A percentile compares a stretch with the other conserved stretches of the same genome.
These are phyloP conservation scores for Penicillium silybi DNA, from an alignment of 495 filamentous ascomycete species.

Conservation along the genomic window DNA sequence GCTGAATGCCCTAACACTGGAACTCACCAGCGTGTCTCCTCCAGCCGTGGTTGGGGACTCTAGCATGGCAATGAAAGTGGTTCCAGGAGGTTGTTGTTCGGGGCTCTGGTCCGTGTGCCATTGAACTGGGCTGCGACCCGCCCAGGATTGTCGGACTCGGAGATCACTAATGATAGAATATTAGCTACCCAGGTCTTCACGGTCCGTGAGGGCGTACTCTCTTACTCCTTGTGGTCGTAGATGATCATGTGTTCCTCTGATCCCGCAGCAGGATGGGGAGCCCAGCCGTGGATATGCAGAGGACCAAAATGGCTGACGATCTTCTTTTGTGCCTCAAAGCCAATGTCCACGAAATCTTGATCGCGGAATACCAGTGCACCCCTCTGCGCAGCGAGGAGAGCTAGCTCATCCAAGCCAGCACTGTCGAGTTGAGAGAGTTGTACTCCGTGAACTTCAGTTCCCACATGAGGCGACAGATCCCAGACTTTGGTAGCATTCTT, in stretches of 20 bases:
- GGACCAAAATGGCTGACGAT: constrained; percentile 76
- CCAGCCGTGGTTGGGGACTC: constrained; percentile 66
- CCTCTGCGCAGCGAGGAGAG: constrained; percentile 70
- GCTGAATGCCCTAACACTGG: constrained; percentile 72
- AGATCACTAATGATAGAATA: no score
- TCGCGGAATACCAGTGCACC: constrained; percentile 79
- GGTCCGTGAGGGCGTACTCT: no score
- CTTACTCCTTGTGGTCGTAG: no score
- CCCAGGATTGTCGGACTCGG: no score
- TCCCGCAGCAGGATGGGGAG: constrained; percentile 53
- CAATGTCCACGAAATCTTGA: constrained; percentile 74
- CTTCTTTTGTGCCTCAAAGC: constrained; percentile 65
- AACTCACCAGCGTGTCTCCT: constrained; percentile 74
- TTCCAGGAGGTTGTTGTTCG: constrained; percentile 80
- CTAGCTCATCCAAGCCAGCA: constrained; percentile 75
- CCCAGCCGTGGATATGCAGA: constrained; percentile 56
- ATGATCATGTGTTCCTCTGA: no score
- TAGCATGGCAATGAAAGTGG: constrained; percentile 75
- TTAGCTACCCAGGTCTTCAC: no score
- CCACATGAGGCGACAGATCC: constrained; percentile 69
- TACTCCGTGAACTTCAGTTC: constrained; percentile 70
- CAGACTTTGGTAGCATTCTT: constrained; percentile 32
- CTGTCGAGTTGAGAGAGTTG: constrained; percentile 65
- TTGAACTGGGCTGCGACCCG: no score
- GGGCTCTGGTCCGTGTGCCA: constrained; percentile 86